These are phyloP conservation scores for Tricholoma saponaceum DNA, from an alignment of 768 basidiomycete species.

Conservation along the genomic window DNA sequence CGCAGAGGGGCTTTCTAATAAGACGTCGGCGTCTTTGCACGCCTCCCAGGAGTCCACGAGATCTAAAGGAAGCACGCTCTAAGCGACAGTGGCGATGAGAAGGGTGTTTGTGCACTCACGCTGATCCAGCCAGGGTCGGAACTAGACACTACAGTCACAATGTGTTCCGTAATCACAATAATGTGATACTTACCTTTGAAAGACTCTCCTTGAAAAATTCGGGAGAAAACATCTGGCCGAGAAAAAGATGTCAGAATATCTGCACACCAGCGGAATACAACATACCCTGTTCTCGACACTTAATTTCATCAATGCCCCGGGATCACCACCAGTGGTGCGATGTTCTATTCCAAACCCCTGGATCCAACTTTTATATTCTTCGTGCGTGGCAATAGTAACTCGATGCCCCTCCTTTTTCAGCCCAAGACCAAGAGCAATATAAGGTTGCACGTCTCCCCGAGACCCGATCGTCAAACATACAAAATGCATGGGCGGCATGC, in stretches of 20 bases:
- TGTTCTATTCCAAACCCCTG: constrained; percentile 56
- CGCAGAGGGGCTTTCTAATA: constrained; percentile 63
- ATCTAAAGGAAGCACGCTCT: constrained; percentile 30
- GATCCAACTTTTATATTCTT: constrained; percentile 53
- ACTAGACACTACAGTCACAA: constrained; percentile 27
- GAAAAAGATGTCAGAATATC: neutral
- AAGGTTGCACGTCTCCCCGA: constrained; percentile 63
- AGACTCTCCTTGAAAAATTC: constrained; percentile 67
- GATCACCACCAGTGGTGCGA: constrained; percentile 64
- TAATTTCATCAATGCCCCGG: constrained; percentile 64
- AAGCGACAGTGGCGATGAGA: neutral
- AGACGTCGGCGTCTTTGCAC: constrained; percentile 60
- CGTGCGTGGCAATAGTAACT: constrained; percentile 56
- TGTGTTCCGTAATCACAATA: neutral
- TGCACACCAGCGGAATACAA: neutral
- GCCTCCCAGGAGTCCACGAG: constrained; percentile 58
- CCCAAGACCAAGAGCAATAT: constrained; percentile 49
- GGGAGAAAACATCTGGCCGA: constrained; percentile 59
- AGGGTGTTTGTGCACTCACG: constrained; percentile 30
- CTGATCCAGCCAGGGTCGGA: constrained; percentile 63
- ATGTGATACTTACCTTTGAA: constrained; percentile 36
- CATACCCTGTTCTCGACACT: constrained; percentile 37
- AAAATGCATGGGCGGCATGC: constrained; percentile 43
- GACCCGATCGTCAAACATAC: constrained; percentile 64
- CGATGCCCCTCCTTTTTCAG: constrained; percentile 46